These are phyloP conservation scores for Fragaria nilgerrensis DNA, from an alignment of 306 rosid genomes.

Conservation along the genomic window DNA sequence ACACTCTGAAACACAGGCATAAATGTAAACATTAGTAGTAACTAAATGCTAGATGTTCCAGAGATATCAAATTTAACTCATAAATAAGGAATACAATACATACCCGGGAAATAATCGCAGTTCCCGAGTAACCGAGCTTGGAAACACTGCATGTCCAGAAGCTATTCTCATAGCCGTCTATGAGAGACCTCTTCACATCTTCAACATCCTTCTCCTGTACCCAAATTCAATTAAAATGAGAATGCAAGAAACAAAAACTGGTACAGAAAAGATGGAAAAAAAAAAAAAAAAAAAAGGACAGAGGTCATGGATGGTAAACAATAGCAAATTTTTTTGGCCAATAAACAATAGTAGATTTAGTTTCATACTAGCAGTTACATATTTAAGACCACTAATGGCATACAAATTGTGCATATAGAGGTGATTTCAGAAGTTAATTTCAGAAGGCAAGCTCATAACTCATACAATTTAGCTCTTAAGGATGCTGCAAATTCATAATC, in stretches of 20 bases:
- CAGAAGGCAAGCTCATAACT: not conserved
- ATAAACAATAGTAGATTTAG: not conserved
- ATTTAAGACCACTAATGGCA: not conserved
- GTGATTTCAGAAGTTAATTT: not conserved
- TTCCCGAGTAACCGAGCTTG: conserved; percentile 95
- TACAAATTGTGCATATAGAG: not conserved
- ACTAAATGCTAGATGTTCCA: not conserved
- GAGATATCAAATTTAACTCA: not conserved
- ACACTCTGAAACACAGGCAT: not conserved
- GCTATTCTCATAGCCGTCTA: conserved; percentile 79
- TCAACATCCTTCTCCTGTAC: conserved; percentile 81
- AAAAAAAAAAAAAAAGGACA: not conserved
- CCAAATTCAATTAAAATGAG: conserved; percentile 21
- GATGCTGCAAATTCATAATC: not conserved
- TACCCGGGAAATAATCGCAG: conserved; percentile 90
- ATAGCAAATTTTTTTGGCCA: not conserved
- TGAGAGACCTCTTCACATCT: conserved; percentile 44
- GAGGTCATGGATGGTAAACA: not conserved
- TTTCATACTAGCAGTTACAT: not conserved
- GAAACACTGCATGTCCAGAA: conserved; percentile 91
- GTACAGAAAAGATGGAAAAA: not conserved
- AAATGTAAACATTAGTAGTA: not conserved
- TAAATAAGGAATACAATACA: conserved; percentile 16
- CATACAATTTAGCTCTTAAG: not conserved
- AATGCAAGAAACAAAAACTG: not conserved